Evolutionary conservation across 108 stramenopile genomes (phyloP), one percentile per base, ranked within the genome.

Genomic region (Aurantiochytrium sp.): DNA sequence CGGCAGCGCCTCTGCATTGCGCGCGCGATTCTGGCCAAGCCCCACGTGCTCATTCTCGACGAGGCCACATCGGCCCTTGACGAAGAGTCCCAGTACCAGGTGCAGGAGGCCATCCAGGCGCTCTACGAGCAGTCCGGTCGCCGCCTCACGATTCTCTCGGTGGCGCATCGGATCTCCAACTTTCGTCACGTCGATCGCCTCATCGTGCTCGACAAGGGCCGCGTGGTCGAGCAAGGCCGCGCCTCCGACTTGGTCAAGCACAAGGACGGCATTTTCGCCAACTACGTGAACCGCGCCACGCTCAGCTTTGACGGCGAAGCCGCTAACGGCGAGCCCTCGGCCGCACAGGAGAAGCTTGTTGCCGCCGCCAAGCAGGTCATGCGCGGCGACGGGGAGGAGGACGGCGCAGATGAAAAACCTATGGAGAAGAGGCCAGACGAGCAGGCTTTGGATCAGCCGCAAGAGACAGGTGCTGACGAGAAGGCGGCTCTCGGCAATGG

Each of bases 11-110:
- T 92, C 5, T 69, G 87, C 5, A 55, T 91, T 17, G 91, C 90
- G n/a, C 89, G 92, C 50, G 92, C 92, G 4, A 92, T 92, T 37
- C 93, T 98, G 5, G 93, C 93, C 81, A 90, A 96, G 87, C 94
- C 97, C 32, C 92, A 92, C 1, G 92, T 95, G 31, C 86, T 95
- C 22, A 89, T 97, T 52, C 90, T 97, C 32, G 96, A 96, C 88
- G 97, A 98, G 89, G 96, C 97, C 5, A 91, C 92, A 15, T 94
- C 68, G 4, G 92, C 92, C 1, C 88, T 92, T 50, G 92, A 92
- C 87, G 55, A 30, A 42, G 87, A 90, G 41, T 88, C 89, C 31
- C 91, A 92, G 55, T 88, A 91, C 87, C 88, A 92, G 22, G 91
- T 92, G 30, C 91, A 92, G 45, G 36, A 73, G 52, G 89, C 90